These are phyloP conservation scores for Exophiala viscosa DNA, from an alignment of 2,329 filamentous ascomycete species.

Conservation along the genomic window DNA sequence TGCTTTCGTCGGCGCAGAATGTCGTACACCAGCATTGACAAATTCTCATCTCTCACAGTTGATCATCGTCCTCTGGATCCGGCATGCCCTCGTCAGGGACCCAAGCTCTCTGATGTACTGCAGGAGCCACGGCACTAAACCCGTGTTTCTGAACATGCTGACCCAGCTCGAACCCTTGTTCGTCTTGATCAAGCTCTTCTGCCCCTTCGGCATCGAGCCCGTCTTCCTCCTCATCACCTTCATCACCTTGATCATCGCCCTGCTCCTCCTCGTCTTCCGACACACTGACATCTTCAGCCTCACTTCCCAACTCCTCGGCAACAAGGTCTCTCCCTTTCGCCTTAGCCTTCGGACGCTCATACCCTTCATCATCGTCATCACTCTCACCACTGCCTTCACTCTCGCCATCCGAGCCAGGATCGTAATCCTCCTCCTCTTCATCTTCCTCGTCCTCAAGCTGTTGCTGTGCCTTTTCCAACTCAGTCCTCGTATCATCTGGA, in stretches of 20 bases:
- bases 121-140: background rate
- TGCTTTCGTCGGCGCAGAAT: background rate
- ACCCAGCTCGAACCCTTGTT: background rate
- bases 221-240: slow-evolving; percentile 13
- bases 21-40: background rate
- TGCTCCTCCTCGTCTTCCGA: slow-evolving; percentile 26
- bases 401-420: slow-evolving; percentile 48
- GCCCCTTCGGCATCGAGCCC: slow-evolving; percentile 11
- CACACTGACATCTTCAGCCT: slow-evolving; percentile 39
- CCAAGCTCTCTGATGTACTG: slow-evolving; percentile 2
- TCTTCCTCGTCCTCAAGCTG: slow-evolving; percentile 44
- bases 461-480: slow-evolving; percentile 56
- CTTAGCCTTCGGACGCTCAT: slow-evolving; percentile 30
- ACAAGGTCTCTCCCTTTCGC: slow-evolving; percentile 36
- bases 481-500: slow-evolving; percentile 51
- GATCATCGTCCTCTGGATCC: slow-evolving; percentile 21
- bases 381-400: slow-evolving; percentile 47
- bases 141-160: background rate
- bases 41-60: slow-evolving; percentile 6
- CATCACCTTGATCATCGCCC: slow-evolving; percentile 16
- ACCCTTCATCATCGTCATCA: slow-evolving; percentile 35
- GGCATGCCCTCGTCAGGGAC: slow-evolving; percentile 10
- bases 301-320: slow-evolving; percentile 42
- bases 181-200: slow-evolving; percentile 9
- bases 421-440: slow-evolving; percentile 50